Percentiles rank a stretch among this genome's conserved stretches.
Conservation (phyloP, 371 early-diverging fungal genomes). For the Mucor saturninus region DNA sequence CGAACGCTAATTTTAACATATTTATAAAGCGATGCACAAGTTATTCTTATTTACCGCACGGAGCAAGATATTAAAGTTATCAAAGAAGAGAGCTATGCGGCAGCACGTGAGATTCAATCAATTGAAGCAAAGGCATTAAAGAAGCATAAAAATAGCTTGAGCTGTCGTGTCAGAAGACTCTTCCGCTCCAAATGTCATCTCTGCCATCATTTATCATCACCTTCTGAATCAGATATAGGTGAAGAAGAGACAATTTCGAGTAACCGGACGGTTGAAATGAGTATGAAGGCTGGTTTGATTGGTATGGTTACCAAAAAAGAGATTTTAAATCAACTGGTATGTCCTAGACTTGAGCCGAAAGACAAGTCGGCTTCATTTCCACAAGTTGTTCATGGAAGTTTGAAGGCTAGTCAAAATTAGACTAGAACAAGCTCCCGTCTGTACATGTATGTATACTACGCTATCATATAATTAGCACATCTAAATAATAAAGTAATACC, state of each 20-base stretch:
- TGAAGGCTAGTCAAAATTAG: too few species aligned
- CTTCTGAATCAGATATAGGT: background rate
- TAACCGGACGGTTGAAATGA: conserved; percentile 11
- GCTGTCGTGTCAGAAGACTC: conserved; percentile 9
- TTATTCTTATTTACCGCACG: conserved; percentile 21
- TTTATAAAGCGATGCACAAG: background rate
- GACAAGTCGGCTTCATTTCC: too few species aligned
- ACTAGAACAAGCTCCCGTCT: too few species aligned
- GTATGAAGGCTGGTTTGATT: conserved; percentile 15
- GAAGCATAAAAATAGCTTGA: conserved; percentile 20
- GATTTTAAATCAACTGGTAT: conserved; percentile 11
- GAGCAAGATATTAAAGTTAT: conserved; percentile 15
- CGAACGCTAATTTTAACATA: background rate
- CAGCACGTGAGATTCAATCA: conserved; percentile 2
- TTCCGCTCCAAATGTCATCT: conserved; percentile 3
- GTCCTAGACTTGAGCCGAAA: too few species aligned
- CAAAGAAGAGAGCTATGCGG: conserved; percentile 9
- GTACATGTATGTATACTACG: too few species aligned
- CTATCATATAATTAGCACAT: too few species aligned
- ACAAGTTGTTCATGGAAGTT: too few species aligned
- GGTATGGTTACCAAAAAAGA: conserved; percentile 18
- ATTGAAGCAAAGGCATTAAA: conserved; percentile 5
- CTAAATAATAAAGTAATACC: too few species aligned
- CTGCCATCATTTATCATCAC: background rate
- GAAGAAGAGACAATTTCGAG: conserved; percentile 9